These are phyloP conservation scores for Trichoderma hamatum DNA, from an alignment of 2,329 filamentous ascomycete genomes.

Conservation along the genomic window DNA sequence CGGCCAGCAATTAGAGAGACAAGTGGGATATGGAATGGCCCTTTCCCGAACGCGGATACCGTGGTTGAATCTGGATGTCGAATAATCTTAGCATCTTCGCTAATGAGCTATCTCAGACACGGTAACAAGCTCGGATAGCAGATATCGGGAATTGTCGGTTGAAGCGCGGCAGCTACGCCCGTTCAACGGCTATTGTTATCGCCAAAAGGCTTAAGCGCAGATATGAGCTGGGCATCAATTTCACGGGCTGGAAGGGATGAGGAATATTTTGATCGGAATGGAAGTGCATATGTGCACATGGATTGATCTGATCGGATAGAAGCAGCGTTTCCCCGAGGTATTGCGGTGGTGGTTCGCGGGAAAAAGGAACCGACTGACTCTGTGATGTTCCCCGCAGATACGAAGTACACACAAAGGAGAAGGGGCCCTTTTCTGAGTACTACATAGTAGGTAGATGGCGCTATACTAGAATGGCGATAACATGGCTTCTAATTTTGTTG, in stretches of 20 bases:
- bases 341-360: neutral
- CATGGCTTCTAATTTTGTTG: neutral
- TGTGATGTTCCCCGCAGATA: slow-evolving; percentile 1
- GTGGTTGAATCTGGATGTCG: neutral
- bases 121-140: neutral
- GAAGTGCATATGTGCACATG: neutral
- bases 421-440: neutral
- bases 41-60: neutral
- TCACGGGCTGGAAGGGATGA: neutral
- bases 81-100: neutral
- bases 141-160: slow-evolving; percentile 20
- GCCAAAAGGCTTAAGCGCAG: neutral
- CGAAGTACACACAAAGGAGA: neutral
- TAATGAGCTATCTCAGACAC: neutral
- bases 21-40: neutral
- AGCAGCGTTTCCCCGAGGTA: slow-evolving; percentile 1
- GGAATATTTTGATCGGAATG: neutral
- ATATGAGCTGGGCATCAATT: neutral
- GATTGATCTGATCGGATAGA: neutral
- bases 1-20: neutral
- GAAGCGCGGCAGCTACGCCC: neutral
- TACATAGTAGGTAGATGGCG: neutral
- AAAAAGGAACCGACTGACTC: slow-evolving; percentile 16
- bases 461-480: neutral
- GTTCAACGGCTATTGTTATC: slow-evolving; percentile 9